Evolutionary conservation across 257 asterid species (phyloP), one percentile per base, ranked within the genome.

Genomic region (Paulownia fortunei): DNA sequence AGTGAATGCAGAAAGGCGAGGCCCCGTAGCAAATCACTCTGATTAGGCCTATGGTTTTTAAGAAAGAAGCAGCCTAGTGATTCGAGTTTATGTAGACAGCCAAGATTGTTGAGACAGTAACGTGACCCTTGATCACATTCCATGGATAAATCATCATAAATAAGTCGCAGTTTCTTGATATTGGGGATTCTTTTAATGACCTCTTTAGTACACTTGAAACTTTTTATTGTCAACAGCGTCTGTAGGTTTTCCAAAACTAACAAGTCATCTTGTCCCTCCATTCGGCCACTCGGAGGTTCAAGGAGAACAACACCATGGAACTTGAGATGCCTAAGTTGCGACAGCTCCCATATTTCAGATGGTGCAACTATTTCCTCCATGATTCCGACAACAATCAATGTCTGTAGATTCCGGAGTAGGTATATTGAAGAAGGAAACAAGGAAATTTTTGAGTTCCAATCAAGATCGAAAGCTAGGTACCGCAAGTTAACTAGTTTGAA

Each of bases 391-490:
- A 36, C 7, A n/a, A 69, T 58, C 3, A 80, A 19, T 4, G 74
- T 80, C 18, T 55, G 72, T 18, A 73, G 70, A 69, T 79, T 72
- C 78, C 78, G 58, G 8, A 75, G 52, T 16, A 16, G 68, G n/a
- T 5, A 24, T 2, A 72, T 0, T 6, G 79, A 24, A 52, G 79
- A 26, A 27, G 56, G 41, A 30, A 78, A 2, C 5, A 5, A 1
- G 0, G 6, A 0, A 24, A 1, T 8, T 2, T 15, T 0, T 36
- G 42, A 0, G 10, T 26, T 4, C 13, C 18, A 8, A 30, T 39
- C 8, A 0, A 39, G 8, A 39, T 3, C 18, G 41, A 44, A 21
- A 13, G 37, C 4, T 21, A 78, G 63, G 71, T 69, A 60, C 11
- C 77, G 19, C n/a, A 13, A 42, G 47, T 79, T 70, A 10, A 71